Percentiles rank a stretch among this genome's conserved stretches.
Conservation (phyloP, 176 grass and related monocot genomes). For the Oryza meridionalis region DNA sequence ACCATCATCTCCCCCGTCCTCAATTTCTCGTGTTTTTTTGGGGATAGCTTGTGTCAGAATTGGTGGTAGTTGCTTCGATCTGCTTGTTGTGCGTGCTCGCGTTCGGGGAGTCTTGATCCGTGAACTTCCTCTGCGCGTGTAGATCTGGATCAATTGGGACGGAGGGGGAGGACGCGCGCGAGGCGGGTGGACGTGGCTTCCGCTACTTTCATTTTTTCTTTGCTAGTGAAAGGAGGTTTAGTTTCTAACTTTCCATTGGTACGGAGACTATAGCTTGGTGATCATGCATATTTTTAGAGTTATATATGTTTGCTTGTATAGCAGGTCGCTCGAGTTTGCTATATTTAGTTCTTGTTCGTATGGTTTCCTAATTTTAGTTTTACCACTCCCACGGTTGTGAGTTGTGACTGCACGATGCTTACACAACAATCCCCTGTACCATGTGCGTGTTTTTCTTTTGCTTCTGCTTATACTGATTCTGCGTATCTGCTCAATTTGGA, state of each 20-base stretch:
- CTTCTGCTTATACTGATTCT: not conserved
- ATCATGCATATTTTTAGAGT: not conserved
- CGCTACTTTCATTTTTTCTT: not conserved
- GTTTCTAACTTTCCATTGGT: not conserved
- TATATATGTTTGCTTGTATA: not conserved
- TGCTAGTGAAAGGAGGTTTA: not conserved
- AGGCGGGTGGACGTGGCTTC: not conserved
- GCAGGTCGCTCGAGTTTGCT: not conserved
- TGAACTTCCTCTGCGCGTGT: not conserved
- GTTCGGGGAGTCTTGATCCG: not conserved
- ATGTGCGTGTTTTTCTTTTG: not conserved
- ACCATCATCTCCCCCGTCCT: not conserved
- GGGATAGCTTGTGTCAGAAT: not conserved
- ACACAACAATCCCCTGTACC: not conserved
- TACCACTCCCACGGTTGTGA: not conserved
- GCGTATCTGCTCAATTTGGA: constrained; percentile 2
- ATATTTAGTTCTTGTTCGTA: constrained; percentile 1
- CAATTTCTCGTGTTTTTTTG: not conserved
- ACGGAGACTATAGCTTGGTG: not conserved
- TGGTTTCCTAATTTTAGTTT: constrained; percentile 4
- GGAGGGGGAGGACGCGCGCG: not conserved
- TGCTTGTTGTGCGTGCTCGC: not conserved
- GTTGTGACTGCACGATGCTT: not conserved
- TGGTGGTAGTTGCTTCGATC: not conserved
- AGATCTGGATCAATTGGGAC: constrained; percentile 37